Evolutionary conservation across 2,329 filamentous ascomycete species (phyloP), one percentile per base, ranked within the genome.

Genomic region (Penicillium sp.): DNA sequence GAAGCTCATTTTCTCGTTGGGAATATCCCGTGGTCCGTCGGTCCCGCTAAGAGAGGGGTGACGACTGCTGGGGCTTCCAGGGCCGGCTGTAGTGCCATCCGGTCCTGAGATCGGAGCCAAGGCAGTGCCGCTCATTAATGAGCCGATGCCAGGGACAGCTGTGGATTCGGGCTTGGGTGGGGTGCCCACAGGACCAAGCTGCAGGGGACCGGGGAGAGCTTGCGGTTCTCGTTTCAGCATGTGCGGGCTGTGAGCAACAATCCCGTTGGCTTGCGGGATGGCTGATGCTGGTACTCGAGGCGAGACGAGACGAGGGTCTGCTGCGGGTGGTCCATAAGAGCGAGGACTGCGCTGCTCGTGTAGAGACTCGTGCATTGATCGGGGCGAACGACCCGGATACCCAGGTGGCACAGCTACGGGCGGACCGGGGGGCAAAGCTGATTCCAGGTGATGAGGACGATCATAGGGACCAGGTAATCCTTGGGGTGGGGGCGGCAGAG

Each of bases 1-100:
- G 40, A 79, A 80, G 4, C 74, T 77, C 22, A 80, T 66, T 53
- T 79, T 80, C 49, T 79, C 75, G 41, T 72, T 77, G 6, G 77
- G 77, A 40, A 80, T 79, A 57, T 80, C 77, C 44, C 75, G 73
- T 6, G 77, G 73, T 26, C 72, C 72, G 18, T 71, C 70, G 4
- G 8, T 9, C 57, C 55, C 37, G 49, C 11, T 34, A n/a, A 18
- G 42, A 16, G 11, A 43, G 7, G 38, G 26, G 7, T 52, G 41
- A 28, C 40, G 22, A 32, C 47, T 35, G 26, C 48, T 38, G 42
- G 58, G 46, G 38, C 56, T 50, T 36, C 49, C 35, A 6, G 60
- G 49, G 13, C 54, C 57, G 42, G 55, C 49, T 18, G 55, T 47
- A 9, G 61, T 44, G 36, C 55, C 50, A 13, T 62, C 62, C 6